phyloP scores from a whole-genome alignment of 2,329 filamentous ascomycete species.

The Purpureocillium lavendulum region DNA sequence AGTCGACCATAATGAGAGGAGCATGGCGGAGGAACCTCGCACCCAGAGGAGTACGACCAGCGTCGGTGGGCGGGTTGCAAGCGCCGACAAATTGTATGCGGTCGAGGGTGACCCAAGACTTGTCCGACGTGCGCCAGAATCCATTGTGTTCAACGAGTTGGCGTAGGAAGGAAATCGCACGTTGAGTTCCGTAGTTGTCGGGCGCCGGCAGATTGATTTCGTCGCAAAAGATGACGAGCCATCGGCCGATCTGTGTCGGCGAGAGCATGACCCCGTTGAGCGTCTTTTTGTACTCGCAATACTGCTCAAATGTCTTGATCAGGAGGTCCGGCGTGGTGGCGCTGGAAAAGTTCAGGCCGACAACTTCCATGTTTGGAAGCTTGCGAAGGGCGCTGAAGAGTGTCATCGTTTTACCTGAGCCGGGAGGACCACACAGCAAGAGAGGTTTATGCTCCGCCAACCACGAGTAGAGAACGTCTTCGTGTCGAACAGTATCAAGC shows the following conservation, averaged over 20 bases:
- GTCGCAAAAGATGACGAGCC: conserved; percentile 98
- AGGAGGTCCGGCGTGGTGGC: conserved; percentile 95
- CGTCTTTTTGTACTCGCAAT: conserved; percentile 99
- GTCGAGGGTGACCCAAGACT: conserved; percentile 95
- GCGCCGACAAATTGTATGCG: conserved; percentile 98
- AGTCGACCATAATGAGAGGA: conserved; percentile 99
- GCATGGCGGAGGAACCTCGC: conserved; percentile 91
- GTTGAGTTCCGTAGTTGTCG: conserved; percentile 94
- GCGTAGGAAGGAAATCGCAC: conserved; percentile 92
- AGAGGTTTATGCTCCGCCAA: conserved; percentile 97
- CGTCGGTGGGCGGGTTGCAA: conserved; percentile 96
- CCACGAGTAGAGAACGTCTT: conserved; percentile 99
- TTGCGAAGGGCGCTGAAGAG: conserved; percentile 96
- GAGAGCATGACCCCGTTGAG: conserved; percentile 92
- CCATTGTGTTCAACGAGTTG: conserved; percentile 98
- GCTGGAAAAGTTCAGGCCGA: conserved; percentile 98
- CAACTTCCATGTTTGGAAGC: conserved; percentile 96
- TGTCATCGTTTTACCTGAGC: conserved; percentile 99
- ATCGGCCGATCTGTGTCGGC: conserved; percentile 91
- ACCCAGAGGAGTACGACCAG: conserved; percentile 89
- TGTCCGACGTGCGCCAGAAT: conserved; percentile 97
- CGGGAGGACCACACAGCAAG: conserved; percentile 90
- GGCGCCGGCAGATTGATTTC: conserved; percentile 98
- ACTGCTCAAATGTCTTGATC: conserved; percentile 98
- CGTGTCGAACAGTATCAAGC: conserved; percentile 91